phyloP scores from a whole-genome alignment of 1,284 basidiomycete genomes.

The Irpex lacteus region DNA sequence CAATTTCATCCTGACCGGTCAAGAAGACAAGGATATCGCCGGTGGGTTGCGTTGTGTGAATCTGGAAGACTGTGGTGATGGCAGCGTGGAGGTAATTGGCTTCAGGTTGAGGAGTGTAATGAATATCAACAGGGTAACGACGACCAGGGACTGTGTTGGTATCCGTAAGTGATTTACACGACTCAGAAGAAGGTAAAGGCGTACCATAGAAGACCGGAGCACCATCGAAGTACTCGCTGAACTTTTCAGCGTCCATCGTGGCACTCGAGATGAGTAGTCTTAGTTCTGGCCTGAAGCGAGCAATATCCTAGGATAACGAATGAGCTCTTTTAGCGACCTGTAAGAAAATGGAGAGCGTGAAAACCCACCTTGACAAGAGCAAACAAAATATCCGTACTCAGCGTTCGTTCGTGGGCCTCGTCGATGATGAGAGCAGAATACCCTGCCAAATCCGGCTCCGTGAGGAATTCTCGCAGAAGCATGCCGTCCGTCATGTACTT shows the following conservation, averaged over 20 bases:
- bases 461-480: slow-evolving; percentile 94
- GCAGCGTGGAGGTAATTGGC: slow-evolving; percentile 98
- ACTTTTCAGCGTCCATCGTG: slow-evolving; percentile 96
- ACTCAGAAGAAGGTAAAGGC: slow-evolving; percentile 21
- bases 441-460: slow-evolving; percentile 90
- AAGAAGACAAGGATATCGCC: slow-evolving; percentile 99
- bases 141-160: slow-evolving; percentile 84
- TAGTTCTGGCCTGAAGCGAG: slow-evolving; percentile 93
- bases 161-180: neutral
- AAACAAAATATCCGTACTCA: slow-evolving; percentile 96
- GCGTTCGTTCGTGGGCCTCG: slow-evolving; percentile 94
- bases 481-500: slow-evolving; percentile 99
- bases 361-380: slow-evolving; percentile 89
- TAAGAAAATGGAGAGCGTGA: slow-evolving; percentile 18
- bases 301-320: slow-evolving; percentile 72
- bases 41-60: slow-evolving; percentile 96
- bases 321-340: slow-evolving; percentile 21
- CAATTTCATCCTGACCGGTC: slow-evolving; percentile 99
- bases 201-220: slow-evolving; percentile 91
- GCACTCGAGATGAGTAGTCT: slow-evolving; percentile 91
- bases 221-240: slow-evolving; percentile 93
- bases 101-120: slow-evolving; percentile 97
- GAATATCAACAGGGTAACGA: slow-evolving; percentile 96
- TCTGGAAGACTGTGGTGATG: slow-evolving; percentile 98
- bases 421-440: slow-evolving; percentile 95